Percentiles rank a stretch among this genome's conserved stretches.
These are phyloP conservation scores for Lineolata rhizophorae DNA, from an alignment of 495 filamentous ascomycete species.

Conservation along the genomic window DNA sequence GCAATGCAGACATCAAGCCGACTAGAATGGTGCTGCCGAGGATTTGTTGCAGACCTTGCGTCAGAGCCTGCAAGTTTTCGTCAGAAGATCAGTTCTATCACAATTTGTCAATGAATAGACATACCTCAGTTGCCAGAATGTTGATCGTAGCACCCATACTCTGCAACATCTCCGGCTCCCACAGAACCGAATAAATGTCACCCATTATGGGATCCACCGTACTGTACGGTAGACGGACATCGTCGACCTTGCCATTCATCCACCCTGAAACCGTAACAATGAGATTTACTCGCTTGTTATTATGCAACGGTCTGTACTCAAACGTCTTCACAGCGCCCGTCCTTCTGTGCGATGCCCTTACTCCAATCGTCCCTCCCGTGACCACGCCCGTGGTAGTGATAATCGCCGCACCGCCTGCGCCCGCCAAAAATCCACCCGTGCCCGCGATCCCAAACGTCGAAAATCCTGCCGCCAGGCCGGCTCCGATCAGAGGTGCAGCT, in stretches of 20 bases:
- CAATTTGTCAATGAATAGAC: slow-evolving; percentile 10
- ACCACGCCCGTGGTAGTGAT: slow-evolving; percentile 82
- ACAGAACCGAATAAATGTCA: slow-evolving; percentile 89
- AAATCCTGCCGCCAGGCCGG: slow-evolving; percentile 83
- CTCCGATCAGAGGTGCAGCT: slow-evolving; percentile 83
- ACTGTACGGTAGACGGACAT: slow-evolving; percentile 84
- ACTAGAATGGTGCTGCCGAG: slow-evolving; percentile 78
- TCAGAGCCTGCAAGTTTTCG: slow-evolving; percentile 43
- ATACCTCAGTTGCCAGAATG: slow-evolving; percentile 89
- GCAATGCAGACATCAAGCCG: slow-evolving; percentile 79
- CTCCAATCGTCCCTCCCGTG: slow-evolving; percentile 65
- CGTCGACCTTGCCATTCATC: slow-evolving; percentile 97
- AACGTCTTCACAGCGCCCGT: slow-evolving; percentile 88
- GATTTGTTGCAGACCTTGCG: slow-evolving; percentile 88
- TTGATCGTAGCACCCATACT: slow-evolving; percentile 98
- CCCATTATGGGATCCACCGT: slow-evolving; percentile 97
- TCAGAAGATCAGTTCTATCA: slow-evolving; percentile 1
- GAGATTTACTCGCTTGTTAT: slow-evolving; percentile 91
- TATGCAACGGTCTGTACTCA: slow-evolving; percentile 88
- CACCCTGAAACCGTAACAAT: slow-evolving; percentile 92
- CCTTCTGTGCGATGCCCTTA: slow-evolving; percentile 62
- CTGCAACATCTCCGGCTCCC: slow-evolving; percentile 95
- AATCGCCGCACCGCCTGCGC: slow-evolving; percentile 76
- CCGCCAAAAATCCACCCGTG: slow-evolving; percentile 73
- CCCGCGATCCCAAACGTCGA: slow-evolving; percentile 85